phyloP scores from a whole-genome alignment of 2,329 filamentous ascomycete genomes.

The Ophiognomonia clavigignenti-juglandacearum region DNA sequence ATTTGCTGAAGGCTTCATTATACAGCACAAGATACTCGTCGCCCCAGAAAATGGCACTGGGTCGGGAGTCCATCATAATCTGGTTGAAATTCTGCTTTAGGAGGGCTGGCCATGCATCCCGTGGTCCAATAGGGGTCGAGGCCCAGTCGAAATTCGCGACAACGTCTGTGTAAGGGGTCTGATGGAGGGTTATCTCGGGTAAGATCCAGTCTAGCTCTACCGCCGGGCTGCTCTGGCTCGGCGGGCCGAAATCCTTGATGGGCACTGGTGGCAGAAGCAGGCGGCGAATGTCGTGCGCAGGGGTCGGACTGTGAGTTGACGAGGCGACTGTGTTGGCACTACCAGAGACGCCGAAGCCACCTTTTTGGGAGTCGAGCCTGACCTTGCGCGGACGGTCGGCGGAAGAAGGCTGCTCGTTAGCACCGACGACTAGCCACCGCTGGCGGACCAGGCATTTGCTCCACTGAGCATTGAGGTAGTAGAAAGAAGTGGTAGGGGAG shows the following conservation, averaged over 20 bases:
- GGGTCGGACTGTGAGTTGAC: constrained; percentile 7
- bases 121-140: constrained; percentile 38
- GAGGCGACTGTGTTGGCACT: constrained; percentile 10
- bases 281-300: constrained; percentile 7
- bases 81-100: constrained; percentile 38
- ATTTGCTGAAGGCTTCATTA: constrained; percentile 60
- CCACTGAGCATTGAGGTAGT: constrained; percentile 27
- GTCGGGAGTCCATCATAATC: constrained; percentile 36
- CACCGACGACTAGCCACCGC: constrained; percentile 29
- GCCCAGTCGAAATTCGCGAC: constrained; percentile 40
- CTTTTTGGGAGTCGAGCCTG: constrained; percentile 18
- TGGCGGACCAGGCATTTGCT: constrained; percentile 26
- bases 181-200: constrained; percentile 26
- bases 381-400: constrained; percentile 18
- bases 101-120: constrained; percentile 35
- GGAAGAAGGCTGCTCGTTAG: constrained; percentile 25
- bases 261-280: not conserved
- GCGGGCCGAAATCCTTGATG: constrained; percentile 7
- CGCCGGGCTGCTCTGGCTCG: constrained; percentile 18
- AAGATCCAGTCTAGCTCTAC: constrained; percentile 27
- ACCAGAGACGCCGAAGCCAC: constrained; percentile 13
- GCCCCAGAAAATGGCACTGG: constrained; percentile 55
- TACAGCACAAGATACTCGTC: constrained; percentile 56
- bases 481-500: constrained; percentile 17
- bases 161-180: constrained; percentile 29